Conservation (phyloP, 2,329 filamentous ascomycete genomes). For the Aspergillus sp. region DNA sequence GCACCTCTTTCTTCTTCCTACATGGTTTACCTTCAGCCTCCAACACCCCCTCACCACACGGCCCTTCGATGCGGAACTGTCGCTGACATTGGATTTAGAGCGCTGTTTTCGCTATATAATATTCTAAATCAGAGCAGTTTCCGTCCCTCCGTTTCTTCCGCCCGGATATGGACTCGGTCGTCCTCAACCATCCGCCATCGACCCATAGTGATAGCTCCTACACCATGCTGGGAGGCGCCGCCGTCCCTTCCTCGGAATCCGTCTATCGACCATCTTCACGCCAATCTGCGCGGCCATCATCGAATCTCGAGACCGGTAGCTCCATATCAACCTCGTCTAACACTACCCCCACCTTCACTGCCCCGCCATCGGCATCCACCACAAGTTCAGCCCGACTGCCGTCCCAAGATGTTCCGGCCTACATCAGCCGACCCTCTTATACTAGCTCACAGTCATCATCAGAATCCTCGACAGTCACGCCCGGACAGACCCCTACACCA, state of each 20-base stretch:
- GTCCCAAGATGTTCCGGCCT: conserved; percentile 36
- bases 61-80: conserved; percentile 2
- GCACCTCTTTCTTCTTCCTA: neutral
- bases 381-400: conserved; percentile 34
- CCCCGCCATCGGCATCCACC: conserved; percentile 35
- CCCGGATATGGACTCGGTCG: conserved; percentile 60
- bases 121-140: conserved; percentile 7
- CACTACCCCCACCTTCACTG: conserved; percentile 36
- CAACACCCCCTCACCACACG: conserved; percentile 9
- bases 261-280: conserved; percentile 31
- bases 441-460: conserved; percentile 25
- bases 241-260: conserved; percentile 42
- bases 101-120: conserved; percentile 10
- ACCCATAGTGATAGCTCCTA: conserved; percentile 69
- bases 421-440: conserved; percentile 31
- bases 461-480: conserved; percentile 23
- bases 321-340: conserved; percentile 34
- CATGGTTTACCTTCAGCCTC: conserved; percentile 1
- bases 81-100: conserved; percentile 17
- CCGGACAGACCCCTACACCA: conserved; percentile 20
- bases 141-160: neutral
- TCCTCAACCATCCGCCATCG: conserved; percentile 69
- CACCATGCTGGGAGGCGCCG: conserved; percentile 61
- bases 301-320: conserved; percentile 25
- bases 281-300: conserved; percentile 25